Evolutionary conservation across 2,329 filamentous ascomycete species (phyloP), one percentile per base, ranked within the genome.

Genomic region (Sporothrix luriei): DNA sequence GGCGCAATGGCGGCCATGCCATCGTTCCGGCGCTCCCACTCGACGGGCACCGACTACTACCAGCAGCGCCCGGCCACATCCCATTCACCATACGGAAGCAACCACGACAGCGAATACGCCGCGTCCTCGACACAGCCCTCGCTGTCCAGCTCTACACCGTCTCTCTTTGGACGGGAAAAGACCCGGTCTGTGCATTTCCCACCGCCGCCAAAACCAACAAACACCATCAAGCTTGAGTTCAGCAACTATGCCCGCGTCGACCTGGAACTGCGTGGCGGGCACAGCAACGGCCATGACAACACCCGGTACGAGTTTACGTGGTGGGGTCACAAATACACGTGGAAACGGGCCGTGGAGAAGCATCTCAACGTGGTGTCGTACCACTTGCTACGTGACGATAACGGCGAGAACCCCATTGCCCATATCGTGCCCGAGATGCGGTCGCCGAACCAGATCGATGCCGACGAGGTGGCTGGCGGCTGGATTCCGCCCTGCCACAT

Each of bases 241-340:
- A 96, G 93, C 74, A 99, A 98, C 81, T 99, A 99, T 78, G 94
- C 94, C 2, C 93, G 95, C 75, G 88, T 98, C 52, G 91, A 97
- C 73, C 82, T 99, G 66, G 88, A 87, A 74, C 88, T 92, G 54
- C 84, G 87, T 29, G 90, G 90, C 19, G 82, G 85, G 26, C 10
- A 43, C 51, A 29, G 38, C 55, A n/a, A 43, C 29, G 21, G 19
- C 54, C 14, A 21, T 49, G 33, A 66, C 59, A 48, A 51, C 72
- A 94, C 93, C 80, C 87, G 88, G 72, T 98, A 97, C 78, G 91
- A 93, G 69, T 97, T 97, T 76, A 91, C 94, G 77, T 97, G 97
- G 84, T 98, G 95, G 95, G 93, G 92, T 33, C 86, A 90, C 74
- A 85, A 84, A 68, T 98, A 98, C 79, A 83, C 87, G 67, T 98